Conservation (phyloP, 805 yeast genomes). For the Yamadazyma sp. region DNA sequence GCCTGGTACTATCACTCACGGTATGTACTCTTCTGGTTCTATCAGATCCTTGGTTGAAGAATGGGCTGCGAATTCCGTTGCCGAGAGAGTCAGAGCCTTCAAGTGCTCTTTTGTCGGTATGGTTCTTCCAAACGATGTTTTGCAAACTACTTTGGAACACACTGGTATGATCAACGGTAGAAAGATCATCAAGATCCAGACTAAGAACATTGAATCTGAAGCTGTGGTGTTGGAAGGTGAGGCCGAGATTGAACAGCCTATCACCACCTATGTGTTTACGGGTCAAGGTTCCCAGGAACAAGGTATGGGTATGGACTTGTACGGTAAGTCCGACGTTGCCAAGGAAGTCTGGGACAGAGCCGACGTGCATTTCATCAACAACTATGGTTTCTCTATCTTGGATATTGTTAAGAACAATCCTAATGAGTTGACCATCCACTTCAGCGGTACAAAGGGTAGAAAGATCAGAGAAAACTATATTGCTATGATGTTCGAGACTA, state of each 20-base stretch:
- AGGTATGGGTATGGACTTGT: conserved; percentile 99
- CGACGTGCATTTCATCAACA: conserved; percentile 84
- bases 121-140: conserved; percentile 94
- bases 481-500: conserved; percentile 96
- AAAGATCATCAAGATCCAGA: conserved; percentile 90
- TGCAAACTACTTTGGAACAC: conserved; percentile 87
- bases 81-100: conserved; percentile 93
- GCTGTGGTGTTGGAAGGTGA: conserved; percentile 82
- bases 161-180: conserved; percentile 99
- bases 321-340: conserved; percentile 87
- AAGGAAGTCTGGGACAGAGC: conserved; percentile 97
- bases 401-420: conserved; percentile 96
- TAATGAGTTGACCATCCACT: conserved; percentile 89
- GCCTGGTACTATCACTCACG: conserved; percentile 98
- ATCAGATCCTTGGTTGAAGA: conserved; percentile 94
- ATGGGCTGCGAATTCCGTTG: conserved; percentile 97
- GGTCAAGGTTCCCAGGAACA: conserved; percentile 99
- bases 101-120: conserved; percentile 88
- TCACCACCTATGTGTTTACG: conserved; percentile 93
- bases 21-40: conserved; percentile 97
- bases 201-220: conserved; percentile 78
- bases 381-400: conserved; percentile 95
- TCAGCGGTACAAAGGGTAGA: conserved; percentile 98
- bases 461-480: conserved; percentile 91
- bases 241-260: conserved; percentile 99